phyloP scores from a whole-genome alignment of 1,139 yeast genomes.

The Debaryomyces sp. region DNA sequence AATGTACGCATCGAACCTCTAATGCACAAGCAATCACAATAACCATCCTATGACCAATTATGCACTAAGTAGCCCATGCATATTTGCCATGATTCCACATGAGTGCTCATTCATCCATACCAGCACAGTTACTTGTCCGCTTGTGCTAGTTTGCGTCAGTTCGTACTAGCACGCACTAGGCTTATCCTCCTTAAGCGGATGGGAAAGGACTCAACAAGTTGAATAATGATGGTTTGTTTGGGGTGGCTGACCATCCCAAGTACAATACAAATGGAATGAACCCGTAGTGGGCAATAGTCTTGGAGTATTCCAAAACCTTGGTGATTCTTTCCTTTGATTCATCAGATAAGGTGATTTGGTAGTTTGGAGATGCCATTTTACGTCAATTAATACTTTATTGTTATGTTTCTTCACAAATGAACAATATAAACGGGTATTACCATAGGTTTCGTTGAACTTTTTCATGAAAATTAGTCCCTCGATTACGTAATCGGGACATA shows the following conservation, averaged over 20 bases:
- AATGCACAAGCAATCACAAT: neutral
- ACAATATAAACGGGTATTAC: neutral
- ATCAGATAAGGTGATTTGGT: slow-evolving; percentile 57
- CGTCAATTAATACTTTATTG: neutral
- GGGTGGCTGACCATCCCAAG: slow-evolving; percentile 87
- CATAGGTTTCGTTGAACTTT: neutral
- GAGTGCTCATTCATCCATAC: neutral
- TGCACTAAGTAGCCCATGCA: neutral
- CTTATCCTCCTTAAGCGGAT: slow-evolving; percentile 52
- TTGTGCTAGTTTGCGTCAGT: neutral
- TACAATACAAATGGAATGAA: slow-evolving; percentile 95
- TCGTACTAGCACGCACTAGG: neutral
- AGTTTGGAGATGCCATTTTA: slow-evolving; percentile 20
- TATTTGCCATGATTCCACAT: neutral
- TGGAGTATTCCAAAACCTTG: slow-evolving; percentile 80
- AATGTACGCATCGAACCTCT: neutral
- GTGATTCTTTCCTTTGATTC: slow-evolving; percentile 87
- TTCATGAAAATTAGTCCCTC: slow-evolving; percentile 1
- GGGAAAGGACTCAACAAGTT: slow-evolving; percentile 76
- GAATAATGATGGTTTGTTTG: slow-evolving; percentile 83
- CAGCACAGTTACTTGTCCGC: neutral
- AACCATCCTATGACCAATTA: neutral
- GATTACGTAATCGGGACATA: neutral
- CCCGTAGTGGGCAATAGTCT: slow-evolving; percentile 90
- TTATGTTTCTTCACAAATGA: neutral